Evolutionary conservation across 2,329 filamentous ascomycete genomes (phyloP).

Genomic region (Penicillium sp.): DNA sequence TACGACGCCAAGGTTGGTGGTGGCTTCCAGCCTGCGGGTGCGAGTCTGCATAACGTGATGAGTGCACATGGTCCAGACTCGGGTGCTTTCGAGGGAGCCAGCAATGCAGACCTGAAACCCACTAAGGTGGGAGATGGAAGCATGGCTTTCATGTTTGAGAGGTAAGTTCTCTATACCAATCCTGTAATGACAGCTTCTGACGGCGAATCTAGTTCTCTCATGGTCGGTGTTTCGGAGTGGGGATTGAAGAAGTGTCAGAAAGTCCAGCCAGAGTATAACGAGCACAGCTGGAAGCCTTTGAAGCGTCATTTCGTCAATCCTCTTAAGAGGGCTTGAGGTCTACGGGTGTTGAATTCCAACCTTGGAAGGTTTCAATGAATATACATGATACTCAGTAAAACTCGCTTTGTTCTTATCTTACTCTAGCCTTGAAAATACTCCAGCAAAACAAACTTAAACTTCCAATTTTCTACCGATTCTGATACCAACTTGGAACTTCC

Average conservation of each 20-base stretch:
- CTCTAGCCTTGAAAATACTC: too few species aligned
- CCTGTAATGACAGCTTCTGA: slow-evolving; percentile 36
- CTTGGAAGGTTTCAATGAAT: background rate
- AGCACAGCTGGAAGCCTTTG: slow-evolving; percentile 76
- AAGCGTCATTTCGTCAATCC: slow-evolving; percentile 64
- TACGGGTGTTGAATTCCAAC: too few species aligned
- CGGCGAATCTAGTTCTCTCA: slow-evolving; percentile 55
- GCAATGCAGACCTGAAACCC: slow-evolving; percentile 56
- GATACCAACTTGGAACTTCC: too few species aligned
- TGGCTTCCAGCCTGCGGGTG: slow-evolving; percentile 63
- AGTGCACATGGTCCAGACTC: slow-evolving; percentile 66
- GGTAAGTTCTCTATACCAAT: slow-evolving; percentile 33
- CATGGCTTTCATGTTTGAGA: slow-evolving; percentile 68
- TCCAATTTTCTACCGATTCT: too few species aligned
- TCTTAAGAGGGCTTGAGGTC: slow-evolving; percentile 36
- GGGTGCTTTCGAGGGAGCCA: slow-evolving; percentile 58
- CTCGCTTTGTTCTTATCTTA: too few species aligned
- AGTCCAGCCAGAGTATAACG: slow-evolving; percentile 72
- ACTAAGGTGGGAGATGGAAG: slow-evolving; percentile 61
- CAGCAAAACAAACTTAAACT: too few species aligned
- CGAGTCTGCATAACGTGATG: slow-evolving; percentile 71
- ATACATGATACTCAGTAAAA: background rate
- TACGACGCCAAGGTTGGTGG: slow-evolving; percentile 62
- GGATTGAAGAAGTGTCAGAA: slow-evolving; percentile 70
- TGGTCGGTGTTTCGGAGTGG: slow-evolving; percentile 75